Base-by-base conservation (phyloP, 768 basidiomycete species). In the Leucosporidium scottii region DNA sequence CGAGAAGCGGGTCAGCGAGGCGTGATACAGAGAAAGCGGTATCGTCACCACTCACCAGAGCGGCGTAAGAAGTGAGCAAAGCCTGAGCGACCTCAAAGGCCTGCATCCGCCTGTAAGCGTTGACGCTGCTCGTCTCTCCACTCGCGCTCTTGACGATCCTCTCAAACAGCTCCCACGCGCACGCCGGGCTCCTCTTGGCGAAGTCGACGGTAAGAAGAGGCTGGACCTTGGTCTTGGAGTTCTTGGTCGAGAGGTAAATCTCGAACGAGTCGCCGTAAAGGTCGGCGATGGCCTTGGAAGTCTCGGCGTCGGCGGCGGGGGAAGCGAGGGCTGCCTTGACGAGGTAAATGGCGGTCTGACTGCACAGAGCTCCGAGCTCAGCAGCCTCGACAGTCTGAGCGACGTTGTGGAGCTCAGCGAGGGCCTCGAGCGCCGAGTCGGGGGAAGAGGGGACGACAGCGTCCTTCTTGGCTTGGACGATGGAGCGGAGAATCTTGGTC, bases 31-130 rank as follows among this genome's bases (percentile, higher is more conserved):
- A 44, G 53, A 31, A 39, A 21, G 12, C 66, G 23, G 64, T 15
- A 47, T 30, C 17, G 23, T 30, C 20, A 27, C 15, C 15, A 78
- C 71, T 25, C 21, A 74, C 73, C 48, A 82, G 75, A 2, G 79
- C 76, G 21, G 84, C 81, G 20, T 86, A 77, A 62, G 85, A 84
- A 61, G 79, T 82, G 54, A 89, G 70, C 17, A 96, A 80, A 12
- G 82, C 77, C 62, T 88, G 84, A 21, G 93, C 76, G 31, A 96
- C 82, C 36, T 86, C 84, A 77, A 89, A 86, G 6, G 83, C 85
- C 77, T 93, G 91, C 56, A 82, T 82, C 76, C 84, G 85, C 61
- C 93, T 83, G 76, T 89, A 94, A 1, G 81, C 78, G 75, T 96
- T 96, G 72, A 89, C 83, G 6, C 87, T 84, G 65, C 83, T 84